Evolutionary conservation across 2,329 filamentous ascomycete genomes (phyloP).

Genomic region (Sarocladiaceae sp.): DNA sequence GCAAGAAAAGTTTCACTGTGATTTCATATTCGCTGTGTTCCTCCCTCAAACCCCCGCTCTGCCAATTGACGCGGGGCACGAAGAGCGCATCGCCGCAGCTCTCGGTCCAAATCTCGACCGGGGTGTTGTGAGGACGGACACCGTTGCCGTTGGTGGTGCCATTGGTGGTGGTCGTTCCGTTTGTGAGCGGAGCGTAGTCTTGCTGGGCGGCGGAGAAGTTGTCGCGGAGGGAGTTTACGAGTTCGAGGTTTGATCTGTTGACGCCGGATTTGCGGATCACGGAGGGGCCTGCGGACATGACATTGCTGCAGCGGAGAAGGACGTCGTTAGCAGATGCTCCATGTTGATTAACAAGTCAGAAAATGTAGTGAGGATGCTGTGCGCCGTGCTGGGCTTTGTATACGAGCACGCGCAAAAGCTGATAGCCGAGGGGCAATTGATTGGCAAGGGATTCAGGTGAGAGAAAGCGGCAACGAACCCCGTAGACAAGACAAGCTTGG

Average conservation of each 20-base stretch:
- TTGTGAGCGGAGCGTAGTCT: constrained; percentile 40
- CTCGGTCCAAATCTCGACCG: constrained; percentile 62
- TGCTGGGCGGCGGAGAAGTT: constrained; percentile 76
- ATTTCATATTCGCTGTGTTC: constrained; percentile 86
- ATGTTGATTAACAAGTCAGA: too few relatives aligned
- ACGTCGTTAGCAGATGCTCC: not conserved
- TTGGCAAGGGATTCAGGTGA: constrained; percentile 11
- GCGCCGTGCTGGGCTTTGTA: constrained; percentile 25
- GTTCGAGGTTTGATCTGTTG: constrained; percentile 86
- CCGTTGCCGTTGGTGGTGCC: constrained; percentile 26
- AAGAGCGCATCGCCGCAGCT: constrained; percentile 55
- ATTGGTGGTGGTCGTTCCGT: constrained; percentile 21
- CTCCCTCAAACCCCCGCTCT: constrained; percentile 68
- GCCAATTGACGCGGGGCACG: constrained; percentile 74
- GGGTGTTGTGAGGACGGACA: constrained; percentile 18
- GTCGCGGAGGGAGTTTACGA: constrained; percentile 80
- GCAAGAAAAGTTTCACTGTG: constrained; percentile 91
- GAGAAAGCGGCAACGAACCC: constrained; percentile 46
- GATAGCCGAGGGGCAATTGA: not conserved
- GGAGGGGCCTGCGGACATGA: constrained; percentile 78
- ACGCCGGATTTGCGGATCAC: constrained; percentile 75
- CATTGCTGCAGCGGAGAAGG: constrained; percentile 53
- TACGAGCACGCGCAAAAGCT: too few relatives aligned
- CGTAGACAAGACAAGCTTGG: constrained; percentile 81
- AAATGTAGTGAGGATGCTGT: not conserved